These are phyloP conservation scores for Leccinum laetum DNA, from an alignment of 1,284 basidiomycete genomes.

Conservation along the genomic window DNA sequence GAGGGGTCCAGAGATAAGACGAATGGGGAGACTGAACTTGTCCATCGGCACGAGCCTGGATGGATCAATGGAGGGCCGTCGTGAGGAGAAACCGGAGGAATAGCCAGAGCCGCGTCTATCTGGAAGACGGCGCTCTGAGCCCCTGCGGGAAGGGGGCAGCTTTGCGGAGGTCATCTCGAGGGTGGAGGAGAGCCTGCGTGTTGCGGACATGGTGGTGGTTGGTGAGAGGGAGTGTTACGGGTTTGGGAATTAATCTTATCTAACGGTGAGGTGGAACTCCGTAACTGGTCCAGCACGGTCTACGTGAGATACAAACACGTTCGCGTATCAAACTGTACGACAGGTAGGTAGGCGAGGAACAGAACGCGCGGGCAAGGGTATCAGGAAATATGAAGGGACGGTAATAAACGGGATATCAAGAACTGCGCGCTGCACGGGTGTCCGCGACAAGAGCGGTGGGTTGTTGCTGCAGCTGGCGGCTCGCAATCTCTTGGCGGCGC, in stretches of 20 bases:
- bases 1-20: background rate
- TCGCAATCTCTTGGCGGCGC: constrained; percentile 55
- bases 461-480: constrained; percentile 33
- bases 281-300: background rate
- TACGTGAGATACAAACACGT: constrained; percentile 12
- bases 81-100: constrained; percentile 47
- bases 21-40: constrained; percentile 47
- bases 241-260: constrained; percentile 24
- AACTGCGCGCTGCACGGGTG: constrained; percentile 12
- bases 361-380: constrained; percentile 30
- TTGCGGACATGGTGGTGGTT: constrained; percentile 23
- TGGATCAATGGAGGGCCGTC: constrained; percentile 74
- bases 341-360: constrained; percentile 15
- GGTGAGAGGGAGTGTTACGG: background rate
- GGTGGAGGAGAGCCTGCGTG: constrained; percentile 32
- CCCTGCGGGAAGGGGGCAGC: constrained; percentile 32
- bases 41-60: constrained; percentile 75
- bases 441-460: constrained; percentile 15
- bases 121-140: constrained; percentile 32
- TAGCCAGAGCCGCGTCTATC: constrained; percentile 46
- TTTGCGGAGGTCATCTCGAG: constrained; percentile 36
- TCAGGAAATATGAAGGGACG: constrained; percentile 26
- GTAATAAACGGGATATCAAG: constrained; percentile 32
- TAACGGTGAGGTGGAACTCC: constrained; percentile 1
- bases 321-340: constrained; percentile 9